Percentiles rank a stretch among this genome's conserved stretches.
Conservation (phyloP, 768 basidiomycete genomes). For the Cytidiella melzeri region DNA sequence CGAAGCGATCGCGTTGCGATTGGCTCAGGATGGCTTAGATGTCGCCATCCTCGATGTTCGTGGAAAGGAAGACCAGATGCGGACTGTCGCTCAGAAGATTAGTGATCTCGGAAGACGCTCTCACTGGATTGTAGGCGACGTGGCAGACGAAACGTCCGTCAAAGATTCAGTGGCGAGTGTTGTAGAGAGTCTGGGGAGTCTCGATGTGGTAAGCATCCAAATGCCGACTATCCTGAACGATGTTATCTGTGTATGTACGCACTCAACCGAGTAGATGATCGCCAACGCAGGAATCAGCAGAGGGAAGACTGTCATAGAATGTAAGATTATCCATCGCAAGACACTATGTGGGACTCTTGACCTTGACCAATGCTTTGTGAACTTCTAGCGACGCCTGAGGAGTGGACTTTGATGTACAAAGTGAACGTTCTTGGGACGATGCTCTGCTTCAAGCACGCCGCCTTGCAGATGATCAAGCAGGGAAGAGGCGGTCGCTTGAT, state of each 20-base stretch:
- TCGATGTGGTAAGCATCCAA: slow-evolving; percentile 39
- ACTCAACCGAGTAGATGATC: slow-evolving; percentile 18
- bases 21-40: slow-evolving; percentile 23
- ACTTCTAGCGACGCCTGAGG: slow-evolving; percentile 20
- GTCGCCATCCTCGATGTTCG: slow-evolving; percentile 16
- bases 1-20: slow-evolving; percentile 22
- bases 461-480: slow-evolving; percentile 33
- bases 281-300: slow-evolving; percentile 20
- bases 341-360: no score
- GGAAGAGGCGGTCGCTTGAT: slow-evolving; percentile 35
- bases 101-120: slow-evolving; percentile 19
- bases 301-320: slow-evolving; percentile 11
- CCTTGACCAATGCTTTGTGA: no score
- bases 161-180: slow-evolving; percentile 30
- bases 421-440: slow-evolving; percentile 37
- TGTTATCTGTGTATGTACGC: background rate
- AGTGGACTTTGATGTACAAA: slow-evolving; percentile 28
- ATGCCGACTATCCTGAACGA: background rate
- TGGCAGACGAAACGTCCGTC: slow-evolving; percentile 37
- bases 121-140: slow-evolving; percentile 30
- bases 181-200: slow-evolving; percentile 30
- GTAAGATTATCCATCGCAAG: background rate
- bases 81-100: slow-evolving; percentile 14
- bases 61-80: slow-evolving; percentile 12
- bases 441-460: slow-evolving; percentile 37